phyloP scores from a whole-genome alignment of 2,329 filamentous ascomycete species.

The Thielaviopsis populi region DNA sequence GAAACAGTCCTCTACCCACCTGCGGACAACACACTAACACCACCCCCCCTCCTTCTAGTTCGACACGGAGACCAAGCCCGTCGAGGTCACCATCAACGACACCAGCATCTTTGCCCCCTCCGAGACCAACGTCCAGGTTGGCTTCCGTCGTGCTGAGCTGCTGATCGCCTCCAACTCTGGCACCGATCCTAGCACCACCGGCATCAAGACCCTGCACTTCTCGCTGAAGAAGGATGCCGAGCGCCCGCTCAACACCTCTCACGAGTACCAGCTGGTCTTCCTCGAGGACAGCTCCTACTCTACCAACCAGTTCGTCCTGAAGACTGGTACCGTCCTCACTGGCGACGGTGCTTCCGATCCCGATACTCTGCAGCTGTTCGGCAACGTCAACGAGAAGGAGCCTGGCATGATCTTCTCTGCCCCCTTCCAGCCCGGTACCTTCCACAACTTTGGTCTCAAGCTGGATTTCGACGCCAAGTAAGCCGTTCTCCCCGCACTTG shows the following conservation, averaged over 20 bases:
- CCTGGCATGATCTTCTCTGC: constrained; percentile 36
- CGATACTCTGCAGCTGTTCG: constrained; percentile 32
- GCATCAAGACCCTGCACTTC: constrained; percentile 48
- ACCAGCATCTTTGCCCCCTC: constrained; percentile 43
- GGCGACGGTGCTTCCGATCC: constrained; percentile 23
- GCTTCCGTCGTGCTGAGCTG: constrained; percentile 46
- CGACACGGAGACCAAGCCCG: constrained; percentile 29
- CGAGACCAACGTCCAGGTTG: constrained; percentile 35
- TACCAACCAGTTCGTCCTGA: constrained; percentile 39
- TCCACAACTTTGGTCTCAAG: constrained; percentile 48
- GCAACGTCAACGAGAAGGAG: constrained; percentile 32
- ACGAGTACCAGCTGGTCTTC: constrained; percentile 45
- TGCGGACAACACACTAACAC: neutral
- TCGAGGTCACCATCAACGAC: constrained; percentile 43
- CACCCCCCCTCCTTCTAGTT: constrained; percentile 23
- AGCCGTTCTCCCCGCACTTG: constrained; percentile 18
- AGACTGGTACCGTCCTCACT: constrained; percentile 38
- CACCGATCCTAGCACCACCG: constrained; percentile 35
- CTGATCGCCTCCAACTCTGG: constrained; percentile 35
- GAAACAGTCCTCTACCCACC: neutral
- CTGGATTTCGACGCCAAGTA: constrained; percentile 43
- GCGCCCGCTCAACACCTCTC: constrained; percentile 40
- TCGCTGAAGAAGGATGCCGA: constrained; percentile 37
- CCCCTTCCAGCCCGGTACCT: constrained; percentile 34
- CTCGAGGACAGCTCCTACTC: constrained; percentile 33